These are phyloP conservation scores for Corymbia calophylla DNA, from an alignment of 441 rosid genomes.

Conservation along the genomic window DNA sequence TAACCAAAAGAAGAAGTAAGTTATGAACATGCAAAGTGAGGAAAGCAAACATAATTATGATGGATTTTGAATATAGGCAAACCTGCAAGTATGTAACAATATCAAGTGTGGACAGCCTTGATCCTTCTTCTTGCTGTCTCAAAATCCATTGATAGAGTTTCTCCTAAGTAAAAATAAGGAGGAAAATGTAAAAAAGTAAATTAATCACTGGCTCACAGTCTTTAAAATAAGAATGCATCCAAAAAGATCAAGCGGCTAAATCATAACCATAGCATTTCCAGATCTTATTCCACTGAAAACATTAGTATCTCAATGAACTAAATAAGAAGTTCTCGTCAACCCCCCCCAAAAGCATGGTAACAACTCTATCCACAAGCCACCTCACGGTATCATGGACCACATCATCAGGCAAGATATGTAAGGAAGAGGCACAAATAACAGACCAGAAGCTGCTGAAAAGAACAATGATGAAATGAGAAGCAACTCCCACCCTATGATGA, in stretches of 20 bases:
- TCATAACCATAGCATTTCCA: background rate
- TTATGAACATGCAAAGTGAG: background rate
- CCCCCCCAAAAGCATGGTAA: background rate
- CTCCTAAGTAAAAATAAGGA: slow-evolving; percentile 25
- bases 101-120: slow-evolving; percentile 41
- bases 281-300: background rate
- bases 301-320: background rate
- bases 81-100: slow-evolving; percentile 58
- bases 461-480: background rate
- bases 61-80: background rate
- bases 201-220: background rate
- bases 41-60: background rate
- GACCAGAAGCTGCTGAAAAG: background rate
- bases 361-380: background rate
- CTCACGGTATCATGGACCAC: background rate
- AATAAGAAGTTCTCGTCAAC: background rate
- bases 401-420: background rate
- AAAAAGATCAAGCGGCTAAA: background rate
- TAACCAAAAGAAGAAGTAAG: background rate
- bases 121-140: slow-evolving; percentile 56
- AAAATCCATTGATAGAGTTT: slow-evolving; percentile 60
- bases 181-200: background rate
- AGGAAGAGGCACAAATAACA: background rate
- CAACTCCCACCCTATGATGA: background rate
- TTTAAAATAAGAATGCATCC: background rate